A percentile compares a stretch with the other conserved stretches of the same genome.
Conservation (phyloP, 345 rosid species). For the Nephelium lappaceum region DNA sequence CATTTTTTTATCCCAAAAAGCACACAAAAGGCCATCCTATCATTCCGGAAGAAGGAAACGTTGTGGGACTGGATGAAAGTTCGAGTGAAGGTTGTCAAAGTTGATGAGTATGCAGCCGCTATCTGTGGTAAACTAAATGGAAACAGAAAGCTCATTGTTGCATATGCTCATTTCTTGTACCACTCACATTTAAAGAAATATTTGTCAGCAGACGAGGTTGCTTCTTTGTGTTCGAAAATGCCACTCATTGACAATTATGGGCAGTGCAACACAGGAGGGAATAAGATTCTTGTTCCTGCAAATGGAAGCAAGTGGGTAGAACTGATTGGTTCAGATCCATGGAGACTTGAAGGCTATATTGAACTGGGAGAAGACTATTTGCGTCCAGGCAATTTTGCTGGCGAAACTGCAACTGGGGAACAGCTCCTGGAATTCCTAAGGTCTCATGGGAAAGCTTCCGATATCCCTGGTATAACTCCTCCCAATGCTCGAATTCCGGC, state of each 20-base stretch:
- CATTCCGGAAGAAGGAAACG: conserved; percentile 20
- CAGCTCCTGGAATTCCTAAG: conserved; percentile 49
- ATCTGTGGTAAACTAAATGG: conserved; percentile 33
- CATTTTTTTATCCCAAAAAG: conserved; percentile 47
- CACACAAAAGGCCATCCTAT: conserved; percentile 37
- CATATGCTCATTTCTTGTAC: conserved; percentile 58
- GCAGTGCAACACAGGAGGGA: conserved; percentile 16
- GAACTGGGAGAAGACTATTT: conserved; percentile 62
- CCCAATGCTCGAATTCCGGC: conserved; percentile 56
- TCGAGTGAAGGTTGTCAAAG: conserved; percentile 1
- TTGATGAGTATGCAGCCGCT: conserved; percentile 35
- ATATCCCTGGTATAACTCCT: conserved; percentile 58
- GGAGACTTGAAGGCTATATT: conserved; percentile 48
- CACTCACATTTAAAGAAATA: conserved; percentile 32
- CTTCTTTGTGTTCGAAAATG: conserved; percentile 34
- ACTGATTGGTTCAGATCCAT: conserved; percentile 56
- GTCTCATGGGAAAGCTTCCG: conserved; percentile 37
- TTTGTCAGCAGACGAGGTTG: conserved; percentile 33
- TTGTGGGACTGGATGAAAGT: conserved; percentile 48
- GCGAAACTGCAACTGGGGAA: conserved; percentile 31
- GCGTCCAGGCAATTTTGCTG: conserved; percentile 36
- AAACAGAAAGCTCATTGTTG: conserved; percentile 37
- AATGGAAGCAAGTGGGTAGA: conserved; percentile 63
- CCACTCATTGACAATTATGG: conserved; percentile 68
- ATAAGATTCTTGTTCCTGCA: conserved; percentile 67